These are phyloP conservation scores for Venturia aucupariae DNA, from an alignment of 2,329 filamentous ascomycete species.

Conservation along the genomic window DNA sequence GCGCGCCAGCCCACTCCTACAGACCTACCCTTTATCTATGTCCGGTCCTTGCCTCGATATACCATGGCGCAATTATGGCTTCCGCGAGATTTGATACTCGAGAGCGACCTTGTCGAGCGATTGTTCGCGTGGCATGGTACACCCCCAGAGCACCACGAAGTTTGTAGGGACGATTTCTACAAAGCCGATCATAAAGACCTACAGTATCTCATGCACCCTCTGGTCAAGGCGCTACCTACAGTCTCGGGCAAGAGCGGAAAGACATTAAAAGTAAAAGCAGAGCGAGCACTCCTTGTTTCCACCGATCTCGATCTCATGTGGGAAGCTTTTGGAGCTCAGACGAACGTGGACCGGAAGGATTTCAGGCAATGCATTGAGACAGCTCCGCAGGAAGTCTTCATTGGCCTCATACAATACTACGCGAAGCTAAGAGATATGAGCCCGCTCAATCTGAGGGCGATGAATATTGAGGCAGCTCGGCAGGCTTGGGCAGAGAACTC, in stretches of 20 bases:
- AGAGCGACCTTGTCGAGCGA: background rate
- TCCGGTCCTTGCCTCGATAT: background rate
- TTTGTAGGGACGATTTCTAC: background rate
- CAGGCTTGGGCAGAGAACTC: background rate
- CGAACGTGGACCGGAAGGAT: background rate
- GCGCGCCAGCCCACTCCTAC: background rate
- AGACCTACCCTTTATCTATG: background rate
- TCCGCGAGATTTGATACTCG: background rate
- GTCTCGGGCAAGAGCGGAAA: background rate
- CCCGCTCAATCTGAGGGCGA: background rate
- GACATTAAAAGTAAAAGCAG: background rate
- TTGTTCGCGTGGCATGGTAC: background rate
- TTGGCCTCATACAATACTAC: background rate
- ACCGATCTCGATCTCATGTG: constrained; percentile 5
- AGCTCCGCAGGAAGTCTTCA: background rate
- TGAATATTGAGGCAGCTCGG: background rate
- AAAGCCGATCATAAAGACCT: background rate
- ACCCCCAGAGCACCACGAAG: background rate
- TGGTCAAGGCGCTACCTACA: background rate
- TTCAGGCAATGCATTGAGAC: background rate
- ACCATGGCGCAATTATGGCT: background rate
- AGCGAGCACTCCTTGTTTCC: background rate
- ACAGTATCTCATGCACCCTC: background rate
- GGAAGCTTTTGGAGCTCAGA: background rate
- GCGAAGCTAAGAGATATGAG: background rate